Percentiles rank a stretch among this genome's conserved stretches.
These are phyloP conservation scores for Tetrahymena thermophila DNA, from an alignment of 73 alveolate species.

Conservation along the genomic window DNA sequence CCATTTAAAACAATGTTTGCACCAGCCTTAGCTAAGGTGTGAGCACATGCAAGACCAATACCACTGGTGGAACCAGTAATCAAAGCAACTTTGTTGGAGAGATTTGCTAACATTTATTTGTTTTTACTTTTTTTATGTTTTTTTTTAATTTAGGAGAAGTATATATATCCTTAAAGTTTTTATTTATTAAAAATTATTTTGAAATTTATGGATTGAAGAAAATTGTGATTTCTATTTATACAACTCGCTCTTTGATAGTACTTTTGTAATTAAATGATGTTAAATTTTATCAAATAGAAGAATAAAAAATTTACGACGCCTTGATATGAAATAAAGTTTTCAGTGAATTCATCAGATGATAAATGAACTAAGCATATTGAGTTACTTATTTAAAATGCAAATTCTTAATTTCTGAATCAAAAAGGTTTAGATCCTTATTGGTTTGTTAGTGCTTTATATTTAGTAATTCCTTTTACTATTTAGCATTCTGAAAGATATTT, in stretches of 20 bases:
- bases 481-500: neutral
- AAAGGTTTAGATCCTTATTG: neutral
- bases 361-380: neutral
- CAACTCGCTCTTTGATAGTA: neutral
- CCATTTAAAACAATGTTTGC: conserved; percentile 31
- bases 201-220: neutral
- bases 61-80: conserved; percentile 52
- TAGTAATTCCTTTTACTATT: neutral
- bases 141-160: neutral
- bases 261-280: neutral
- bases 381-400: neutral
- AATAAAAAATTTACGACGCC: neutral
- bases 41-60: conserved; percentile 35
- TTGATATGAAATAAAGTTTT: too few relatives aligned
- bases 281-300: neutral
- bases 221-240: neutral
- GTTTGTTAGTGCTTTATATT: neutral
- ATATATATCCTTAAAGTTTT: neutral
- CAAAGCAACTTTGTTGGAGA: conserved; percentile 44
- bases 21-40: conserved; percentile 23
- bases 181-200: neutral
- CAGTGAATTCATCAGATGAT: neutral
- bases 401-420: neutral
- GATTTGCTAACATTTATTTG: conserved; percentile 26
- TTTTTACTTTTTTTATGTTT: neutral